Base-by-base conservation (phyloP, 2,329 filamentous ascomycete genomes). In the Incumbomyces lentus region DNA sequence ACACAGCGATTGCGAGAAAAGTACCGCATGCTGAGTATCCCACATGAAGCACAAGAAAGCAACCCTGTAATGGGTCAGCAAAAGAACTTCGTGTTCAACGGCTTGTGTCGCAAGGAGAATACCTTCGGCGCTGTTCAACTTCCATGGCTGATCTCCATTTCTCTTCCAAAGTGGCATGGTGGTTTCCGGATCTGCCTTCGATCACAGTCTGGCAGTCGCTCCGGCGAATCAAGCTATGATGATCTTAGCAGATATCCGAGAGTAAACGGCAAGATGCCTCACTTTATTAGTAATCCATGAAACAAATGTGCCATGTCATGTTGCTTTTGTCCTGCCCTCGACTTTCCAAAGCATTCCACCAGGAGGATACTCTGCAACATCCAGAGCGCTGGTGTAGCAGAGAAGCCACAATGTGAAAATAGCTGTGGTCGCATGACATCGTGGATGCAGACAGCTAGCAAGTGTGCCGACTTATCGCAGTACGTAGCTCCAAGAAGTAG, bases 1-100 rank as follows among this genome's bases (percentile, higher is more conserved):
- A 60, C 78, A 81, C 0, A 82, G 67, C 3, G 75, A 79, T 55
- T 81, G 78, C n/a, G 75, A 80, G 58, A 81, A 81, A 0, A 81
- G 64, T 0, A 81, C 75, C 0, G 78, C 77, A 49, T 81, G 77
- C 46, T 81, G 77, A 0, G 76, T 79, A 52, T 81, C 78, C 78
- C 78, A 81, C 66, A 81, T 75, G 57, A 82, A 82, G 55, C 76
- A 81, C 4, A 79, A 64, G 33, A 80, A 68, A 0, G 76, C 75
- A 0, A 78, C 61, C 63, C 51, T 52, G 18, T 6, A n/a, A 5
- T 10, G n/a, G 3, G 38, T 50, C 19, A 50, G 48, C 19, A 33
- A 6, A 33, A 13, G 26, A 16, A 16, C 5, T 17, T 13, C 30
- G 29, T 29, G 26, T 8, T 35, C 31, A 33, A 33, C 41, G 18